These are phyloP conservation scores for Kalmanozyma brasiliensis DNA, from an alignment of 1,284 basidiomycete genomes.

Conservation along the genomic window DNA sequence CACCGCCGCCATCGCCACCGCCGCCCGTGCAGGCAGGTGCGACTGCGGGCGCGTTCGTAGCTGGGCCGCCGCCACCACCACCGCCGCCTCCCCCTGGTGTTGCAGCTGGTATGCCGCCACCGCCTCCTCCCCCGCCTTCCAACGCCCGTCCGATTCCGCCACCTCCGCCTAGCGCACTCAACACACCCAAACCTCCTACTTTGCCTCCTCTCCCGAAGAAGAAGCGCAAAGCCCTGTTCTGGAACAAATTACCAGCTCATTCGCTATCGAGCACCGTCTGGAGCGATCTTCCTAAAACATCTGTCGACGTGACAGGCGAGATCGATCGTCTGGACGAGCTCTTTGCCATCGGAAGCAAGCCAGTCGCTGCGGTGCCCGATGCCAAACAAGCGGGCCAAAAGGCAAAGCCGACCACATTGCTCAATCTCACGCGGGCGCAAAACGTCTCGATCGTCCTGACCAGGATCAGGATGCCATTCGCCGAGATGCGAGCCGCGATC, in stretches of 20 bases:
- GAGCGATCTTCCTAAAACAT: slow-evolving; percentile 72
- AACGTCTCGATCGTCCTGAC: slow-evolving; percentile 56
- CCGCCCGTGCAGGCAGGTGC: slow-evolving; percentile 11
- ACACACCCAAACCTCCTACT: slow-evolving; percentile 28
- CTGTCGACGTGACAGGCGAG: slow-evolving; percentile 70
- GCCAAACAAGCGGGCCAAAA: slow-evolving; percentile 31
- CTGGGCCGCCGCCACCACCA: slow-evolving; percentile 31
- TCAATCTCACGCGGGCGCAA: slow-evolving; percentile 52
- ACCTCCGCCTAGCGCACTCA: slow-evolving; percentile 29
- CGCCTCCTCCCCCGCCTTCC: slow-evolving; percentile 16
- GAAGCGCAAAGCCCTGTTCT: slow-evolving; percentile 80
- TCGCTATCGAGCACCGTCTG: slow-evolving; percentile 75
- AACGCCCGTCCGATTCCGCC: slow-evolving; percentile 15
- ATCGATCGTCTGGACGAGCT: slow-evolving; percentile 73
- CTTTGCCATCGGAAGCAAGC: slow-evolving; percentile 74
- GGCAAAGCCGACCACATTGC: slow-evolving; percentile 45
- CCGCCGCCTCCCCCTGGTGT: slow-evolving; percentile 28
- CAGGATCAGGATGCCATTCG: slow-evolving; percentile 57
- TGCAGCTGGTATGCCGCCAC: slow-evolving; percentile 11
- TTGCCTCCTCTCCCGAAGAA: slow-evolving; percentile 70
- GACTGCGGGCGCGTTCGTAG: neutral
- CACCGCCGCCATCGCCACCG: slow-evolving; percentile 36
- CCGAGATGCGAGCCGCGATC: slow-evolving; percentile 51
- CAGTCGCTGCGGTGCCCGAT: slow-evolving; percentile 34
- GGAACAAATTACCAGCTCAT: slow-evolving; percentile 78